Base-by-base conservation (phyloP, 139 green algal genomes). In the Desmodesmus armatus region DNA sequence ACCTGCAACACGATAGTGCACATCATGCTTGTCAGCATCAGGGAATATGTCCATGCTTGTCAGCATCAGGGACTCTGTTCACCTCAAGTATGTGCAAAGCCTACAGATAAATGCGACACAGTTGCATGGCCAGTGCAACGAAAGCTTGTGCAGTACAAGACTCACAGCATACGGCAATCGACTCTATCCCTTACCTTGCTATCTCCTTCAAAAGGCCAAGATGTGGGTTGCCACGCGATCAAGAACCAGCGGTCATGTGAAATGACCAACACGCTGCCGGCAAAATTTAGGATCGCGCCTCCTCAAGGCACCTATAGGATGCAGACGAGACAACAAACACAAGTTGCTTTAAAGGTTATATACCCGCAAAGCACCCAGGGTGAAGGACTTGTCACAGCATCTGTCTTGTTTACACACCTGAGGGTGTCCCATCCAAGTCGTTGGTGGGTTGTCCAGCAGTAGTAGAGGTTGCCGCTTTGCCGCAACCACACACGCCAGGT, bases 191-290 rank as follows among this genome's bases (percentile, higher is more conserved):
- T 3, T 66, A 92, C 90, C 88, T 94, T 88, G 70, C 72, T 85
- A 89, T 98, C 92, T 35, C 92, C 95, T 82, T 98, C 95, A 84
- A 94, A n/a, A 98, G 0, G 95, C 94, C 27, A 98, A 67, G 81
- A 98, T 97, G 88, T 97, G 95, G 2, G 93, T 96, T 5, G 92
- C 92, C 5, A 97, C 77, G 1, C 94, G 88, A 86, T 97, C 92
- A 25, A 90, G 62, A 74, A 84, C 80, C 85, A 94, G 33, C 95
- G 91, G 91, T 98, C 95, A 91, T 98, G 95, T 29, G 87, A 94
- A 55, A 98, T 94, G 71, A 96, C 77, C 21, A 98, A 83, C 15
- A 85, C 85, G 60, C 81, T 90, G 37, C 94, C 94, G 13, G 92
- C 84, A 87, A 89, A 89, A 80, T 92, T 91, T 11, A 84, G 43